These are phyloP conservation scores for Microdochium bolleyi DNA, from an alignment of 2,329 filamentous ascomycete genomes.

Conservation along the genomic window DNA sequence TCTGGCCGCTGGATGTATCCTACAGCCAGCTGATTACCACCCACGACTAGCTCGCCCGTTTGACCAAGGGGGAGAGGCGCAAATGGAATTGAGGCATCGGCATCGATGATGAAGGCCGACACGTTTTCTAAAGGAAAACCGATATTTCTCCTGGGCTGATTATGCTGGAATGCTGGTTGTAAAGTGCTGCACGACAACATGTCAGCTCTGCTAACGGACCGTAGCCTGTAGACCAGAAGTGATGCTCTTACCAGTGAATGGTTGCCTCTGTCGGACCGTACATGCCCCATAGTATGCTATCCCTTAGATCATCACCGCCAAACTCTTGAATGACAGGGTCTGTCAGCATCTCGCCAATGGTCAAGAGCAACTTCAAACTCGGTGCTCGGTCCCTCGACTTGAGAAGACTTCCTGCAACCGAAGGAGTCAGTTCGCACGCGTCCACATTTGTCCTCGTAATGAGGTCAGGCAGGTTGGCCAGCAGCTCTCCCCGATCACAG, in stretches of 20 bases:
- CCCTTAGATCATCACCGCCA: slow-evolving; percentile 43
- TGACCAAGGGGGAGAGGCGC: slow-evolving; percentile 56
- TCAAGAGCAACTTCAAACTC: slow-evolving; percentile 62
- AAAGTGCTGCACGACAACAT: slow-evolving; percentile 48
- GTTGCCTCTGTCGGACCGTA: slow-evolving; percentile 90
- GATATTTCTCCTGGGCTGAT: slow-evolving; percentile 58
- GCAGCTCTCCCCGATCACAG: slow-evolving; percentile 59
- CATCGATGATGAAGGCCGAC: slow-evolving; percentile 60
- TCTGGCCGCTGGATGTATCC: slow-evolving; percentile 77
- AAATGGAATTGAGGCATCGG: slow-evolving; percentile 20
- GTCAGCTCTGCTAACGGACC: neutral
- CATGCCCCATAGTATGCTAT: slow-evolving; percentile 79
- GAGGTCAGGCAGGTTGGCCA: slow-evolving; percentile 64
- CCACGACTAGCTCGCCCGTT: slow-evolving; percentile 72
- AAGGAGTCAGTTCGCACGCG: slow-evolving; percentile 83
- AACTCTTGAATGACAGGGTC: slow-evolving; percentile 70
- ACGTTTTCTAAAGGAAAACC: slow-evolving; percentile 75
- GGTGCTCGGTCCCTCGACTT: slow-evolving; percentile 61
- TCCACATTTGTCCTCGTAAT: slow-evolving; percentile 64
- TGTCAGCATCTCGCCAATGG: slow-evolving; percentile 91
- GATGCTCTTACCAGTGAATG: slow-evolving; percentile 62
- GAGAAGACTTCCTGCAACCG: slow-evolving; percentile 72
- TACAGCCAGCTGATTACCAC: slow-evolving; percentile 69
- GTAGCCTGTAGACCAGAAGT: neutral
- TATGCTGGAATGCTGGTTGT: slow-evolving; percentile 50